phyloP scores from a whole-genome alignment of 208 protist genomes.

The Porcisia deanei region DNA sequence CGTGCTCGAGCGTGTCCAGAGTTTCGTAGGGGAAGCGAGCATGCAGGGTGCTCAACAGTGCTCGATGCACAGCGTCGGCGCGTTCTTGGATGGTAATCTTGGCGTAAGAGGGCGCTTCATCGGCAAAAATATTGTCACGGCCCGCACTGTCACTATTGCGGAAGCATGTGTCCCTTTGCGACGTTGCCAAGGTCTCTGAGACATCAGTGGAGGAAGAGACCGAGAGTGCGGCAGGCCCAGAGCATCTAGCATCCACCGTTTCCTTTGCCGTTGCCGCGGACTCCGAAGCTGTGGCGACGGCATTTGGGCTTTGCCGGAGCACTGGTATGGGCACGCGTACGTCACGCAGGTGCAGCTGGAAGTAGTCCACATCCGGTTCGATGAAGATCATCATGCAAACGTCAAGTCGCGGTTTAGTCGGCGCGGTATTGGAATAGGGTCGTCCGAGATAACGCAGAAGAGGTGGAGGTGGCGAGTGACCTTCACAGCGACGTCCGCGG shows the following conservation, averaged over 20 bases:
- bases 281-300: slow-evolving; percentile 3
- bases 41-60: slow-evolving; percentile 48
- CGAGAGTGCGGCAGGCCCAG: not conserved
- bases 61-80: slow-evolving; percentile 55
- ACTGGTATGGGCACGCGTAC: slow-evolving; percentile 43
- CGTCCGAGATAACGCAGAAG: not conserved
- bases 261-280: not conserved
- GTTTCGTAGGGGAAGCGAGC: slow-evolving; percentile 71
- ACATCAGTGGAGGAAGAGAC: not conserved
- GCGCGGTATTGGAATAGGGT: not conserved
- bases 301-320: slow-evolving; percentile 20
- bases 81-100: slow-evolving; percentile 47
- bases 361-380: slow-evolving; percentile 72
- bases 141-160: not conserved
- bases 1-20: slow-evolving; percentile 60
- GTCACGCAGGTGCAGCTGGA: slow-evolving; percentile 50
- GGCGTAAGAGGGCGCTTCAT: slow-evolving; percentile 2
- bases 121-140: no score
- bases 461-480: not conserved
- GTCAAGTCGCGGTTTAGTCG: not conserved
- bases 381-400: slow-evolving; percentile 49
- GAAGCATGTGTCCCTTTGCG: not conserved
- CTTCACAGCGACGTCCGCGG: not conserved
- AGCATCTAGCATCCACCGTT: not conserved
- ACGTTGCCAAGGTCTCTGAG: not conserved